Evolutionary conservation across 805 yeast species (phyloP).

Genomic region (Candida namnaoensis): DNA sequence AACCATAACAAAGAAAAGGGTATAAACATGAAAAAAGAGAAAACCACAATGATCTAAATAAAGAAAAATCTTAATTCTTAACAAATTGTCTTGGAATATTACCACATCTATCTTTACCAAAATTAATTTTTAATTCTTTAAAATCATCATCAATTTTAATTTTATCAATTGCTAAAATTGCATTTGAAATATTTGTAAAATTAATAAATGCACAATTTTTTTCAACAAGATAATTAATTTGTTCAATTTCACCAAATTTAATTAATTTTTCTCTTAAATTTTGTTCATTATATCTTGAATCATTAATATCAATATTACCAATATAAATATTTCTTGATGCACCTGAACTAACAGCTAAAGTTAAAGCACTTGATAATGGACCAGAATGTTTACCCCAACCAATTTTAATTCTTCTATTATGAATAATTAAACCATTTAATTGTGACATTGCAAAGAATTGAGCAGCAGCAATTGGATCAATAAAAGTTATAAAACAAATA

Average conservation of each 20-base stretch:
- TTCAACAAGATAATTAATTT: conserved; percentile 77
- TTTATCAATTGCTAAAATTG: conserved; percentile 88
- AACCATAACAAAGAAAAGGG: too few species aligned
- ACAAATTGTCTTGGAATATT: conserved; percentile 75
- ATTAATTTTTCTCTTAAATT: conserved; percentile 67
- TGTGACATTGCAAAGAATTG: conserved; percentile 94
- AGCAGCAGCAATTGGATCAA: conserved; percentile 96
- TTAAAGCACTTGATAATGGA: conserved; percentile 77
- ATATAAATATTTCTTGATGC: conserved; percentile 91
- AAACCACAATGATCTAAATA: too few species aligned
- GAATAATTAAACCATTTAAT: conserved; percentile 80
- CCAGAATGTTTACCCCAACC: conserved; percentile 99
- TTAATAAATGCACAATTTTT: conserved; percentile 88
- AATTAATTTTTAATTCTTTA: conserved; percentile 70
- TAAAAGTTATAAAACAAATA: conserved; percentile 89
- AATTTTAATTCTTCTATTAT: conserved; percentile 77
- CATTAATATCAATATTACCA: conserved; percentile 50
- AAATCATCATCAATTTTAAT: conserved; percentile 69
- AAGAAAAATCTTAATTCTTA: conserved; percentile 1
- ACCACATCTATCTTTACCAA: conserved; percentile 94
- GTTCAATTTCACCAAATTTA: conserved; percentile 91
- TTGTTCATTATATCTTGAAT: conserved; percentile 34
- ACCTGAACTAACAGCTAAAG: conserved; percentile 86
- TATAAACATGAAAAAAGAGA: too few species aligned
- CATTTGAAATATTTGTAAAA: conserved; percentile 84